These are phyloP conservation scores for Beta macrorhiza DNA, from an alignment of 179 eudicot genomes.

Conservation along the genomic window DNA sequence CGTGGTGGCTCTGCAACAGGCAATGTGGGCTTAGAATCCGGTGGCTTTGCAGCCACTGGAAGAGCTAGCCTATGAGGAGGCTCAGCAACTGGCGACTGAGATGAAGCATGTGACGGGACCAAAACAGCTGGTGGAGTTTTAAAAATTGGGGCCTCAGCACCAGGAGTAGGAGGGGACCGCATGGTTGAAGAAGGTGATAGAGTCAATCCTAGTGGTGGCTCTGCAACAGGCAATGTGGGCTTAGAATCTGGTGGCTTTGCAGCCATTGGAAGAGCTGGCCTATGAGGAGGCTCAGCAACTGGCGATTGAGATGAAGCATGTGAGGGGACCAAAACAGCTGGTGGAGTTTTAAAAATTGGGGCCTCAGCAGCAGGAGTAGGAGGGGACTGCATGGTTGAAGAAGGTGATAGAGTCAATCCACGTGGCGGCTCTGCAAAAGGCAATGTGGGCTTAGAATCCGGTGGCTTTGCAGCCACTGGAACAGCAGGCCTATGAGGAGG, in stretches of 20 bases:
- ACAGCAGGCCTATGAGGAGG: constrained; percentile 28
- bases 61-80: constrained; percentile 28
- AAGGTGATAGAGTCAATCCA: too few species aligned
- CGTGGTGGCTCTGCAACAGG: constrained; percentile 30
- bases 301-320: neutral
- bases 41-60: constrained; percentile 27
- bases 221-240: constrained; percentile 24
- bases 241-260: constrained; percentile 22
- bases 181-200: constrained; percentile 16
- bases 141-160: neutral
- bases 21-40: constrained; percentile 23
- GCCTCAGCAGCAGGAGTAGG: too few species aligned
- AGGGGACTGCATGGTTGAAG: too few species aligned
- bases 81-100: constrained; percentile 14
- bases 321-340: constrained; percentile 8
- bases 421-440: too few species aligned
- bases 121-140: constrained; percentile 12
- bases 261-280: constrained; percentile 26
- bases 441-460: too few species aligned
- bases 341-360: neutral
- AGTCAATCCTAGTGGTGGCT: constrained; percentile 30
- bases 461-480: constrained; percentile 11
- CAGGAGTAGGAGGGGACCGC: constrained; percentile 17
- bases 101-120: constrained; percentile 23
- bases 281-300: constrained; percentile 20